phyloP scores from a whole-genome alignment of 306 rosid species.

The Boehmeria nivea region DNA sequence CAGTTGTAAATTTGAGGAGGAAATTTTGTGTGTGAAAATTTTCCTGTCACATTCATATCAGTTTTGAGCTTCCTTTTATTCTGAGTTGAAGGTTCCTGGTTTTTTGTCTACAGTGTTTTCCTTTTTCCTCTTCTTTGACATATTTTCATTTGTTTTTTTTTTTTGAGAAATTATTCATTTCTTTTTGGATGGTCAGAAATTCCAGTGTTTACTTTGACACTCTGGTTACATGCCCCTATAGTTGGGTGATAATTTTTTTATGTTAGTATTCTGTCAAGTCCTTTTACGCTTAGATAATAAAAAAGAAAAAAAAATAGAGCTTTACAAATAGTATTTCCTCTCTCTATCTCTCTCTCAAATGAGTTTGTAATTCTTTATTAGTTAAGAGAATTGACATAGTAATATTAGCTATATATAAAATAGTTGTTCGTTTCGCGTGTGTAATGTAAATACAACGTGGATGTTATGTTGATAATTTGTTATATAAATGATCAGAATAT shows the following conservation, averaged over 20 bases:
- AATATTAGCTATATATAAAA: too few relatives aligned
- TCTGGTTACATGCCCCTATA: not conserved
- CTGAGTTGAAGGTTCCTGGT: constrained; percentile 6
- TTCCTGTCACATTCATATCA: constrained; percentile 10
- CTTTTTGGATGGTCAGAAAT: not conserved
- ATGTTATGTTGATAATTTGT: too few relatives aligned
- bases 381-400: too few relatives aligned
- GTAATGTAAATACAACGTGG: too few relatives aligned
- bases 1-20: constrained; percentile 40
- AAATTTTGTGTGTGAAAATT: constrained; percentile 12
- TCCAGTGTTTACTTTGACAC: not conserved
- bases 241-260: not conserved
- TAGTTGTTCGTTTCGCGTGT: too few relatives aligned
- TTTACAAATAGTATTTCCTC: too few relatives aligned
- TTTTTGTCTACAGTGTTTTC: constrained; percentile 4
- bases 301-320: not conserved
- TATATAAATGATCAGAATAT: too few relatives aligned
- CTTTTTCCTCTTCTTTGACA: not conserved
- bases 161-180: too few relatives aligned
- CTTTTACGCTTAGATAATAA: not conserved
- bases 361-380: too few relatives aligned
- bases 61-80: constrained; percentile 27
- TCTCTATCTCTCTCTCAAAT: too few relatives aligned
- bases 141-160: constrained; percentile 3
- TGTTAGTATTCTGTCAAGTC: constrained; percentile 1